These are phyloP conservation scores for Pulveroboletus sp. DNA, from an alignment of 768 basidiomycete species.

Conservation along the genomic window DNA sequence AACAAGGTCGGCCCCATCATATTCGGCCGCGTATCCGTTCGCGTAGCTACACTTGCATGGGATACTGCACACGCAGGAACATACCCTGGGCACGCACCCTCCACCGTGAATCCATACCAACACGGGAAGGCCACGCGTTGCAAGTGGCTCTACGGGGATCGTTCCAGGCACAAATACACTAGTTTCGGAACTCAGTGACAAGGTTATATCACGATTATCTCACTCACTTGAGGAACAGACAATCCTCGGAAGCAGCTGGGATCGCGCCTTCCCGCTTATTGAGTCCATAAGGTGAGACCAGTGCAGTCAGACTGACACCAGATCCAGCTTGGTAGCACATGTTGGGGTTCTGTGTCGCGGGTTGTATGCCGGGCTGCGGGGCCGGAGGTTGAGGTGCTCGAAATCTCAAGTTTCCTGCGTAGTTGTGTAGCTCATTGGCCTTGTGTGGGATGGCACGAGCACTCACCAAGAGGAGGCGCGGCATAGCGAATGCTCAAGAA, in stretches of 20 bases:
- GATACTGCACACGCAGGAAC: too few relatives aligned
- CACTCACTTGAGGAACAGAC: conserved; percentile 25
- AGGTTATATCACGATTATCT: too few relatives aligned
- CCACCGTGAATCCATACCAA: conserved; percentile 39
- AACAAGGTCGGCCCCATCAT: conserved; percentile 25
- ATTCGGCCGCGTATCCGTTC: conserved; percentile 12
- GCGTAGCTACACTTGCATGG: conserved; percentile 20
- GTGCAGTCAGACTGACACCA: conserved; percentile 7
- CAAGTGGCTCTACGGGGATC: neutral
- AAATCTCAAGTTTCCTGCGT: conserved; percentile 24
- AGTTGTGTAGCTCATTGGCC: neutral
- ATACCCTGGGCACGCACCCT: conserved; percentile 16
- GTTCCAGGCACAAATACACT: conserved; percentile 14
- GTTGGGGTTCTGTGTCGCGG: conserved; percentile 24
- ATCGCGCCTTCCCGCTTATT: conserved; percentile 8
- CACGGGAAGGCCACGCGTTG: conserved; percentile 25
- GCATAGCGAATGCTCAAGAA: conserved; percentile 43
- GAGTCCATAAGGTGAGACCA: neutral
- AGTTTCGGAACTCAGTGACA: too few relatives aligned
- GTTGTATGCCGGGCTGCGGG: conserved; percentile 17
- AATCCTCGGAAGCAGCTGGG: conserved; percentile 28
- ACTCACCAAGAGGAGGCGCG: conserved; percentile 45
- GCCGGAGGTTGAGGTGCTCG: conserved; percentile 27
- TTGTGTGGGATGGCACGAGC: too few relatives aligned
- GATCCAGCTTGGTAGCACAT: conserved; percentile 21